Evolutionary conservation across 208 protist genomes (phyloP).

Genomic region (Phytomonas serpens): DNA sequence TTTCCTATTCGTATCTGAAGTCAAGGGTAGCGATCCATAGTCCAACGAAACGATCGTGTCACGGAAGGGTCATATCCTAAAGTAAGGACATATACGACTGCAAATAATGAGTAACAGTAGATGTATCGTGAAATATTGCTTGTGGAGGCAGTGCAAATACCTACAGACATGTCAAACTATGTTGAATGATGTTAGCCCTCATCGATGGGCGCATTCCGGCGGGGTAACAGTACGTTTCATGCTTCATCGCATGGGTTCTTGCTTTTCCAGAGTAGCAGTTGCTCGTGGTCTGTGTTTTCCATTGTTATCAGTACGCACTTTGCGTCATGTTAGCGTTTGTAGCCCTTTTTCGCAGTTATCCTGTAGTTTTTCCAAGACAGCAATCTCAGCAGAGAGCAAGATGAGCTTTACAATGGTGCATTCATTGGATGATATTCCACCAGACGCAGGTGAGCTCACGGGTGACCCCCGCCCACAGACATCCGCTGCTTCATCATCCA

Average conservation of each 20-base stretch:
- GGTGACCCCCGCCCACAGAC: conserved; percentile 15
- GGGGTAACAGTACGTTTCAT: not conserved
- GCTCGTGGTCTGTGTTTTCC: not conserved
- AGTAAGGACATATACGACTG: not conserved
- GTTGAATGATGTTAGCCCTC: not conserved
- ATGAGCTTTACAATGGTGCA: not conserved
- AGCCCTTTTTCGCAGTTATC: not conserved
- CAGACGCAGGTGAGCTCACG: conserved; percentile 21
- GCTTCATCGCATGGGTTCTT: not conserved
- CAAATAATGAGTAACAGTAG: not conserved
- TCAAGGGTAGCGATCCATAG: not conserved
- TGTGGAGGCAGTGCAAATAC: not conserved
- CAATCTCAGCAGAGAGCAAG: not conserved
- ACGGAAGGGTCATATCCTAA: not conserved
- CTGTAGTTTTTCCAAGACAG: not conserved
- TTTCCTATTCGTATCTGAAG: not conserved
- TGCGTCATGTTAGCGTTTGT: not conserved
- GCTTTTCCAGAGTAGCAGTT: not conserved
- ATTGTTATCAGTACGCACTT: not conserved
- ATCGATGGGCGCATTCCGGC: not conserved
- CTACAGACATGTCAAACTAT: not conserved
- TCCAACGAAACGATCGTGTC: not conserved
- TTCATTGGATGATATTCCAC: conserved; percentile 20
- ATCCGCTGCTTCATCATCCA: not conserved
- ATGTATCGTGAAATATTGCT: not conserved